Evolutionary conservation across 768 basidiomycete species (phyloP).

Genomic region (Butyriboletus loyo): DNA sequence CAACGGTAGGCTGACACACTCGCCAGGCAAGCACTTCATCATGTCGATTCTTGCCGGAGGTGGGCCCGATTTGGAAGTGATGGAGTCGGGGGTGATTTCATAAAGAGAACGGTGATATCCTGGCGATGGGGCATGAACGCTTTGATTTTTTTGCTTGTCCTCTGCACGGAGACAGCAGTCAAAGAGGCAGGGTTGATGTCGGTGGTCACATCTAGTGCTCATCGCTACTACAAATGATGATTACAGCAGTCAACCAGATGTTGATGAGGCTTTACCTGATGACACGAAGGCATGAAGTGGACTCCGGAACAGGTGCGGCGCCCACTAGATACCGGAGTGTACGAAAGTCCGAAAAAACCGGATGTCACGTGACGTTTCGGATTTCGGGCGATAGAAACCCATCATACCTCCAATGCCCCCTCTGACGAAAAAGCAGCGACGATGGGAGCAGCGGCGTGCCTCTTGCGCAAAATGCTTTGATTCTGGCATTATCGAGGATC

Average conservation of each 20-base stretch:
- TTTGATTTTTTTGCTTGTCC: not conserved
- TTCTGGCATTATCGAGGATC: no score
- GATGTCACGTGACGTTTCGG: no score
- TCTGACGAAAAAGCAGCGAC: no score
- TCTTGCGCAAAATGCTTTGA: no score
- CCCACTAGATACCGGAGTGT: no score
- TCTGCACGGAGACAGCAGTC: not conserved
- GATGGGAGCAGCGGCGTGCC: no score
- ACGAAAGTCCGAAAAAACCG: no score
- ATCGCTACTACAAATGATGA: no score
- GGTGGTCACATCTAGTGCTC: not conserved
- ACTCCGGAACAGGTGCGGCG: not conserved
- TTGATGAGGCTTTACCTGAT: not conserved
- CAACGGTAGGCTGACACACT: not conserved
- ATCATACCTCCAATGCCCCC: no score
- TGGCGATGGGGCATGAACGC: not conserved
- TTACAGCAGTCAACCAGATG: not conserved
- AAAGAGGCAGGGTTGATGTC: not conserved
- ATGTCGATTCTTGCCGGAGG: not conserved
- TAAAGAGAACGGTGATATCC: not conserved
- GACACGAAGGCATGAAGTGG: not conserved
- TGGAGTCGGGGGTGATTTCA: not conserved
- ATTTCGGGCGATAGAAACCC: no score
- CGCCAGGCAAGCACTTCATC: not conserved
- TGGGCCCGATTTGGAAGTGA: not conserved